phyloP scores from a whole-genome alignment of 768 basidiomycete species.

The Trametopsis cervina region DNA sequence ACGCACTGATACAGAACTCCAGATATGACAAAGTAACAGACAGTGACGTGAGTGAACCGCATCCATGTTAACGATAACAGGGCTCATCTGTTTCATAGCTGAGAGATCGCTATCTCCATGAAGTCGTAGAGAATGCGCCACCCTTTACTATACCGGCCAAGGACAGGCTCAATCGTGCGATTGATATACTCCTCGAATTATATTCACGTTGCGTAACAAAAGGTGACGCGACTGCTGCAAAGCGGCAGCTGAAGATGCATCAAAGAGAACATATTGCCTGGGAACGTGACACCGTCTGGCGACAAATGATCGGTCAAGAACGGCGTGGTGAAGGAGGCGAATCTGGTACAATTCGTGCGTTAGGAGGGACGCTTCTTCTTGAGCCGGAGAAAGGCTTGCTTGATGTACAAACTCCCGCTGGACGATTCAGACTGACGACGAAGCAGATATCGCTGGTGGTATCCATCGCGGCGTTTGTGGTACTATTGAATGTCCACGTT shows the following conservation, averaged over 20 bases:
- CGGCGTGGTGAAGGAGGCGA: conserved; percentile 49
- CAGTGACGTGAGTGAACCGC: conserved; percentile 38
- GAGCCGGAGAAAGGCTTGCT: conserved; percentile 35
- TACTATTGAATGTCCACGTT: conserved; percentile 45
- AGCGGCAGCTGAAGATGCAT: conserved; percentile 77
- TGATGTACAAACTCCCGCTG: conserved; percentile 56
- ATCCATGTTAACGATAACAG: neutral
- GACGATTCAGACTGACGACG: conserved; percentile 56
- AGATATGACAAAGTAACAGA: conserved; percentile 94
- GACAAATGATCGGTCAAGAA: conserved; percentile 86
- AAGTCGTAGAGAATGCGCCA: conserved; percentile 52
- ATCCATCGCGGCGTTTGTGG: conserved; percentile 51
- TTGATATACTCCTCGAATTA: conserved; percentile 54
- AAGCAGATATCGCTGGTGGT: conserved; percentile 51
- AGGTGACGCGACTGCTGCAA: conserved; percentile 61
- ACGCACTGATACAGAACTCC: conserved; percentile 6
- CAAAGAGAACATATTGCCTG: conserved; percentile 93
- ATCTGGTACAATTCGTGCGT: conserved; percentile 10
- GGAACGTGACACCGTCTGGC: conserved; percentile 97
- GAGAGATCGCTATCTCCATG: conserved; percentile 71
- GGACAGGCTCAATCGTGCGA: conserved; percentile 50
- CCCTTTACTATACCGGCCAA: conserved; percentile 68
- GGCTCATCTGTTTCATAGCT: conserved; percentile 35
- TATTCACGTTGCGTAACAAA: conserved; percentile 83
- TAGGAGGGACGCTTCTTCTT: conserved; percentile 30